These are phyloP conservation scores for Triglochin maritima DNA, from an alignment of 106 monocot species.

Conservation along the genomic window DNA sequence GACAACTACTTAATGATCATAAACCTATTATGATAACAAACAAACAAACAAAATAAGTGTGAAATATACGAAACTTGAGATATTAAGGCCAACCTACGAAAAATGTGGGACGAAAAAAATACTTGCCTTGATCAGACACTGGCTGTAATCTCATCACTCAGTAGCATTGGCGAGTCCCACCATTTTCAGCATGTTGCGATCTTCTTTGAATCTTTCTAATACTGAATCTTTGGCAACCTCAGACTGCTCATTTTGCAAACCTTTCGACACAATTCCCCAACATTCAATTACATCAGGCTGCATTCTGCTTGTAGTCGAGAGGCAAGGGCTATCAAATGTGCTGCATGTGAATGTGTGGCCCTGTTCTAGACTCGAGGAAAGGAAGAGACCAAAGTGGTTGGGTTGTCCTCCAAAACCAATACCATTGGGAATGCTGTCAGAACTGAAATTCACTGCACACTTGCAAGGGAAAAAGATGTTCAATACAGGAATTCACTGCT, in stretches of 20 bases:
- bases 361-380: constrained; percentile 72
- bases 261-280: constrained; percentile 35
- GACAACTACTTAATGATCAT: too few relatives aligned
- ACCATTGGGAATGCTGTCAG: constrained; percentile 91
- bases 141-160: constrained; percentile 13
- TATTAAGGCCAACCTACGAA: too few relatives aligned
- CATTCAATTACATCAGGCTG: constrained; percentile 74
- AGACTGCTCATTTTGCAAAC: constrained; percentile 20
- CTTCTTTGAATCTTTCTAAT: constrained; percentile 90
- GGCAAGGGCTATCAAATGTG: constrained; percentile 81
- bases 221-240: constrained; percentile 50
- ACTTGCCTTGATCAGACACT: too few relatives aligned
- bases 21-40: too few relatives aligned
- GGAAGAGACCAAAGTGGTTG: constrained; percentile 84
- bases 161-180: constrained; percentile 85
- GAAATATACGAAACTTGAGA: too few relatives aligned
- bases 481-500: background rate
- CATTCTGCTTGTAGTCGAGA: constrained; percentile 50
- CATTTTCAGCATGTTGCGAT: constrained; percentile 94
- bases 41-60: too few relatives aligned
- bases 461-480: constrained; percentile 9
- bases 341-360: constrained; percentile 77
- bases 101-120: too few relatives aligned
- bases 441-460: constrained; percentile 91
- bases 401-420: constrained; percentile 79